These are phyloP conservation scores for Thielaviopsis populi DNA, from an alignment of 2,329 filamentous ascomycete species.

Conservation along the genomic window DNA sequence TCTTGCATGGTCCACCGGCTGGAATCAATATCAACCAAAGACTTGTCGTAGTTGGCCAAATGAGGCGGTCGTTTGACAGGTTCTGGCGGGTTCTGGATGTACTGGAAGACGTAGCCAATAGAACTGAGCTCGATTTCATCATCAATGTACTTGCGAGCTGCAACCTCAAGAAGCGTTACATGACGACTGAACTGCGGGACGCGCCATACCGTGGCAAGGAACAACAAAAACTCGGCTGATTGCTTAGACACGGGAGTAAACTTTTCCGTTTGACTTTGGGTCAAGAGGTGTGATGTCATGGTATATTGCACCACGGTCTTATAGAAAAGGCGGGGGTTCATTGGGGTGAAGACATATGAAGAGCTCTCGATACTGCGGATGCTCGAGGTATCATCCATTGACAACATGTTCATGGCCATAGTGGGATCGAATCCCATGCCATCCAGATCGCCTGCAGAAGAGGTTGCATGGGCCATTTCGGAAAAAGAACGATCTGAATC, in stretches of 20 bases:
- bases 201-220: constrained; percentile 78
- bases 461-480: constrained; percentile 37
- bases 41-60: constrained; percentile 36
- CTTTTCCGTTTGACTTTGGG: constrained; percentile 34
- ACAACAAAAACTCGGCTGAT: constrained; percentile 68
- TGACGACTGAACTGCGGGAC: constrained; percentile 69
- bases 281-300: constrained; percentile 41
- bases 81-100: constrained; percentile 26
- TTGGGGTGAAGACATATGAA: constrained; percentile 77
- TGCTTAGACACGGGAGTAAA: constrained; percentile 53
- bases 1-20: constrained; percentile 56
- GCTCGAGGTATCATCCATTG: constrained; percentile 38
- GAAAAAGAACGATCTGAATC: constrained; percentile 37
- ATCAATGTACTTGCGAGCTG: constrained; percentile 70
- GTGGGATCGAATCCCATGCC: constrained; percentile 17
- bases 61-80: constrained; percentile 56
- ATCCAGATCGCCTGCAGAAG: constrained; percentile 29
- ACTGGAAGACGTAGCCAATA: constrained; percentile 59
- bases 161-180: constrained; percentile 70
- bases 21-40: constrained; percentile 41
- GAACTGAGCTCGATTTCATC: constrained; percentile 69
- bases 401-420: constrained; percentile 46
- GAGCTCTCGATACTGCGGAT: constrained; percentile 44
- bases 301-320: constrained; percentile 67
- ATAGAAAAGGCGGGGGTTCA: constrained; percentile 70